phyloP scores from a whole-genome alignment of 2,329 filamentous ascomycete genomes.

The Fusarium torreyae region DNA sequence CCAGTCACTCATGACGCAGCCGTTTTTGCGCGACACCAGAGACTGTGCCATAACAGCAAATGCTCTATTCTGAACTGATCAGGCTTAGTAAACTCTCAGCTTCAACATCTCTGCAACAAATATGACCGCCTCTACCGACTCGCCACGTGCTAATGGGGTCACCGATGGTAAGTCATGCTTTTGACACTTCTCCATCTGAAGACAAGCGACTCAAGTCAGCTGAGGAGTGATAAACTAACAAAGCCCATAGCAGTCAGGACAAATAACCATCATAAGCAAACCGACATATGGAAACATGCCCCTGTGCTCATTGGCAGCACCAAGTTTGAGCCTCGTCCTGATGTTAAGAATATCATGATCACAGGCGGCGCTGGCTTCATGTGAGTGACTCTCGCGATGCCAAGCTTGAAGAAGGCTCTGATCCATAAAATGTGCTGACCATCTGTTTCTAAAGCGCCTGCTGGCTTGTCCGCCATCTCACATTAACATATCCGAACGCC shows the following conservation, averaged over 20 bases:
- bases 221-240: conserved; percentile 1
- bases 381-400: conserved; percentile 63
- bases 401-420: conserved; percentile 9
- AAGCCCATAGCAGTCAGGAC: conserved; percentile 20
- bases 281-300: conserved; percentile 79
- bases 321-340: conserved; percentile 76
- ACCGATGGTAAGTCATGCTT: conserved; percentile 27
- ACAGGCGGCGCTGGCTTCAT: conserved; percentile 90
- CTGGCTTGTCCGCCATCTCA: conserved; percentile 86
- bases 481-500: conserved; percentile 77
- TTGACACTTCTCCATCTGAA: background rate
- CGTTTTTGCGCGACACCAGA: conserved; percentile 26
- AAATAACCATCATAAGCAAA: conserved; percentile 57
- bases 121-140: conserved; percentile 39
- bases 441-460: conserved; percentile 71
- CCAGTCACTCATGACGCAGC: conserved; percentile 39
- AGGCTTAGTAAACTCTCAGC: background rate
- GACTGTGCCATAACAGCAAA: conserved; percentile 8
- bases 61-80: conserved; percentile 3
- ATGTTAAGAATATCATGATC: conserved; percentile 85
- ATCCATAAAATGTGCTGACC: conserved; percentile 35
- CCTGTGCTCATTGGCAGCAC: conserved; percentile 79
- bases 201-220: conserved; percentile 13
- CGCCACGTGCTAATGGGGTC: conserved; percentile 27
- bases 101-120: background rate